These are phyloP conservation scores for Zancudomyces culisetae DNA, from an alignment of 371 early-diverging fungal genomes.

Conservation along the genomic window DNA sequence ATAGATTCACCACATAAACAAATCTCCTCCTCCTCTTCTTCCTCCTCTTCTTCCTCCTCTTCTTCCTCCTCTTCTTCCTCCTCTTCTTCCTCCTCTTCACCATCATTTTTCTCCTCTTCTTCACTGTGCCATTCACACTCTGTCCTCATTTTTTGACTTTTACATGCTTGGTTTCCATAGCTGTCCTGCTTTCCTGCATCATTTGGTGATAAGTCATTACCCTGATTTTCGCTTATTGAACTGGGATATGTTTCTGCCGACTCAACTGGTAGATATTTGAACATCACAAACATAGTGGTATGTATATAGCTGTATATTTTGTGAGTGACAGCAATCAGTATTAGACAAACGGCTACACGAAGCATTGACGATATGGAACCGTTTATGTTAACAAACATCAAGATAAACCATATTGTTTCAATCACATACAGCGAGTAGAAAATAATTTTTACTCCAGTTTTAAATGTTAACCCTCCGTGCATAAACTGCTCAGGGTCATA, in stretches of 20 bases:
- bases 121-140: background rate
- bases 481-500: conserved; percentile 35
- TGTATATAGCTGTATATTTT: conserved; percentile 32
- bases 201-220: background rate
- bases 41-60: no score
- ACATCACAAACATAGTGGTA: conserved; percentile 39
- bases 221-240: conserved; percentile 7
- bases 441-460: conserved; percentile 39
- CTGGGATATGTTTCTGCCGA: no score
- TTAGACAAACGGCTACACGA: conserved; percentile 26
- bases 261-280: conserved; percentile 39
- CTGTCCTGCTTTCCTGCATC: background rate
- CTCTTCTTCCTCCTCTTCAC: background rate
- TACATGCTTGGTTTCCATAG: background rate
- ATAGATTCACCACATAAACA: no score
- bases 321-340: conserved; percentile 20
- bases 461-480: conserved; percentile 49
- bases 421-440: conserved; percentile 47
- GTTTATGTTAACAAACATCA: conserved; percentile 35
- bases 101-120: background rate
- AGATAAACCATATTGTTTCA: conserved; percentile 45
- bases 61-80: no score
- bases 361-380: conserved; percentile 27
- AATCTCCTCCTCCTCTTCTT: no score
- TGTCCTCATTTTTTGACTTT: background rate